Base-by-base conservation (phyloP, 768 basidiomycete species). In the Russula ochroleuca region DNA sequence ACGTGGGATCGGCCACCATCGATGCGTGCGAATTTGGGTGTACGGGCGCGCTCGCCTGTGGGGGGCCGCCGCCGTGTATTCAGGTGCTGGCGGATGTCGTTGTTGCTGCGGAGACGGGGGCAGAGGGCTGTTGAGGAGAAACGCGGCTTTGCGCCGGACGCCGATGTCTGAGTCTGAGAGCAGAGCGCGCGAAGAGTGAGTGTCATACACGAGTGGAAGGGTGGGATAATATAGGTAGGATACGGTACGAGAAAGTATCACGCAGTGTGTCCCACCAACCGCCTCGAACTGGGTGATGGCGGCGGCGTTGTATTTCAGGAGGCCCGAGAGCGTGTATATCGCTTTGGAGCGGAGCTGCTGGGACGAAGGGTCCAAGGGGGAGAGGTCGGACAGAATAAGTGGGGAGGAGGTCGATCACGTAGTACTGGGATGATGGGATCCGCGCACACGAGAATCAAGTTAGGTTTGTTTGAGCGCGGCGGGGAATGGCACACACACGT, bases 141-240 rank as follows among this genome's bases (percentile, higher is more conserved):
- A 94, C 5, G 83, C 80, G 0, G 83, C 78, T 72, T 95, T 95
- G 59, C 92, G 81, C 21, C 93, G 86, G 57, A 94, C 83, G 41
- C 75, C 73, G 31, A 91, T 86, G 66, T 89, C 85, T 6, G 92
- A 85, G 74, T 96, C 94, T 91, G 54, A 25, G 17, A 21, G 31
- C 48, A 25, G 14, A 21, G 31, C 48, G 25, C n/a, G n/a, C 14
- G 56, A 47, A 21, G 14, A n/a, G 5, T 4, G 6, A 14, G 25
- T 4, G 28, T 28, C 28, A 49, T 7, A 9, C 5, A n/a, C n/a
- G 38, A 41, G 19, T 21, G 0, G 43, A n/a, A 28, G 28, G 41
- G 61, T 61, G 57, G 41, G 14, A 3, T 13, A 9, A 9, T 38
- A 9, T 13, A 35, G 6, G 35, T 10, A 10, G 7, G 17, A 10